Base-by-base conservation (phyloP, 2,329 filamentous ascomycete species). In the Pseudogymnoascus sp. region DNA sequence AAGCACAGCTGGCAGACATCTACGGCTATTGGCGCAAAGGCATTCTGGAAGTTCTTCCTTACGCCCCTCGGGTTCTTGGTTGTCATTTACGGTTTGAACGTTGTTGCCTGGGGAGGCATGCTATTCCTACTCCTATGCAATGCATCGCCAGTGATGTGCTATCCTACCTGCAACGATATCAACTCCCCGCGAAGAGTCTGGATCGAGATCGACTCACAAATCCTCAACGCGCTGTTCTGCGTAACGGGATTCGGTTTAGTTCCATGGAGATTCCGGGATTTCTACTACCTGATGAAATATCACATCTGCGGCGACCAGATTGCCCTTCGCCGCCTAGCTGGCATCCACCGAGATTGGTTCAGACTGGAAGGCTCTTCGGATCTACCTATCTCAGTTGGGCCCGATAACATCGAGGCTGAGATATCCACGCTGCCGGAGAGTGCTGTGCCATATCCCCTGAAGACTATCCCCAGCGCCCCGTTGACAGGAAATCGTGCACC, bases 31-130 rank as follows among this genome's bases (percentile, higher is more conserved):
- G 84, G 82, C 1, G 71, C 86, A 11, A 77, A 80, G 28, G 81
- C 84, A 0, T 90, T 90, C 72, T 88, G 85, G 85, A 82, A 84
- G 62, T 96, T 91, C 78, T 84, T 89, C 70, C 78, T 83, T 39
- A 96, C 90, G 0, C 89, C 89, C 0, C 75, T 90, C 63, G 91
- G 92, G 2, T 92, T 95, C 73, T 78, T 90, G 63, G 84, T 93
- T 43, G 89, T 87, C 1, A 74, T 96, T 5, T 96, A 96, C 75
- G 86, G 88, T 11, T 81, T 95, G 64, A 93, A 93, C 68, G 83
- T 96, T 19, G 85, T 96, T 8, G 92, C 90, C 0, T 96, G 92
- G 92, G 92, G 92, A 62, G 91, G 89, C 65, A 96, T 96, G 92
- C 81, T 96, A 36, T 96, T 96, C 76, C 79, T 96, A 16, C 80